Percentiles rank a stretch among this genome's conserved stretches.
phyloP scores from a whole-genome alignment of 345 rosid species.

The Hibiscus syriacus region DNA sequence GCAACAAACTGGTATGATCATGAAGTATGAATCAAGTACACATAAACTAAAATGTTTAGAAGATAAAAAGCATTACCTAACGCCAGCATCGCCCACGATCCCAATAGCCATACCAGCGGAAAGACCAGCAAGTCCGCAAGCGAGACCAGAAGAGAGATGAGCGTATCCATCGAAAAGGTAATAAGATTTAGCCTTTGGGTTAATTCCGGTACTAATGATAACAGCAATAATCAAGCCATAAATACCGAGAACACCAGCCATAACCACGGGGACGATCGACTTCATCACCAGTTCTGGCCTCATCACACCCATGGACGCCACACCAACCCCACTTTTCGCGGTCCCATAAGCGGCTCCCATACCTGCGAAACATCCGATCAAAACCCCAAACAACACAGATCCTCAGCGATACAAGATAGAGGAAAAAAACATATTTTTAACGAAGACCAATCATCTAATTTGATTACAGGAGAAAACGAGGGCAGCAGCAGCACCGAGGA shows the following conservation, averaged over 20 bases:
- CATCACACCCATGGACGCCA: slow-evolving; percentile 77
- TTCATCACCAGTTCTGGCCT: slow-evolving; percentile 74
- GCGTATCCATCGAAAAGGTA: slow-evolving; percentile 71
- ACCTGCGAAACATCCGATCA: slow-evolving; percentile 28
- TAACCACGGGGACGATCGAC: slow-evolving; percentile 65
- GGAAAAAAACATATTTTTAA: background rate
- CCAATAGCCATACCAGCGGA: slow-evolving; percentile 77
- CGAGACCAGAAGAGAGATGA: slow-evolving; percentile 62
- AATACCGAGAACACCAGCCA: slow-evolving; percentile 74
- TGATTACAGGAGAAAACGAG: slow-evolving; percentile 82
- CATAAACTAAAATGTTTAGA: background rate
- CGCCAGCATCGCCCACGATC: slow-evolving; percentile 74
- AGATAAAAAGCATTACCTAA: slow-evolving; percentile 30
- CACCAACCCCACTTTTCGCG: slow-evolving; percentile 74
- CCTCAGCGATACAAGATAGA: background rate
- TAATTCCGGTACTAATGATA: slow-evolving; percentile 60
- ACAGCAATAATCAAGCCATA: slow-evolving; percentile 67
- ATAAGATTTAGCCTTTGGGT: slow-evolving; percentile 65
- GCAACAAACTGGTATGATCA: background rate
- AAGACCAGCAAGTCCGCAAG: slow-evolving; percentile 71
- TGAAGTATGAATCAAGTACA: background rate
- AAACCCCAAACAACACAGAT: slow-evolving; percentile 6
- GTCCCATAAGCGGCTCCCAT: no score
- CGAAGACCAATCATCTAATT: background rate
- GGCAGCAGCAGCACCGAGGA: slow-evolving; percentile 91